Evolutionary conservation across 2,329 filamentous ascomycete species (phyloP).

Genomic region (Calonectria multiphialidica): DNA sequence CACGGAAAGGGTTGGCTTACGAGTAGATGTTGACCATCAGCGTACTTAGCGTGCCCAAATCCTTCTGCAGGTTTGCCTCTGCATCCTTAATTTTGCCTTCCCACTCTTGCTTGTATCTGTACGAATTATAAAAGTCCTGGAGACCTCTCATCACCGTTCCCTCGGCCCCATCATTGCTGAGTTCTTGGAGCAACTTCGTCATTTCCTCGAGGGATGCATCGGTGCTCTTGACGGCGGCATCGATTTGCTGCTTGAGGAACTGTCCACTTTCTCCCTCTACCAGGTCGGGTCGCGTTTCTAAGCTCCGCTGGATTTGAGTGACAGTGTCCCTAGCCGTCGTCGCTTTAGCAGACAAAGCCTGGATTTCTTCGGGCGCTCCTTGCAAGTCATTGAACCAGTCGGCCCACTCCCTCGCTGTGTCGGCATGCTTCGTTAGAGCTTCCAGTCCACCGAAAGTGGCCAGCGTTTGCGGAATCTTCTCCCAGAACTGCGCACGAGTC

Average conservation of each 20-base stretch:
- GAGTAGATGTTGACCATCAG: slow-evolving; percentile 51
- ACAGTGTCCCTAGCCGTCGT: slow-evolving; percentile 48
- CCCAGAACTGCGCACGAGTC: slow-evolving; percentile 26
- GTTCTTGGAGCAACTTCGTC: slow-evolving; percentile 46
- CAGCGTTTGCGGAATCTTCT: slow-evolving; percentile 40
- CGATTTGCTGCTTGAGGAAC: slow-evolving; percentile 45
- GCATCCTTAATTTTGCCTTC: slow-evolving; percentile 47
- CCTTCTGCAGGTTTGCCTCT: slow-evolving; percentile 45
- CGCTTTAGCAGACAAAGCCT: slow-evolving; percentile 40
- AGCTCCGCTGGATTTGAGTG: slow-evolving; percentile 44
- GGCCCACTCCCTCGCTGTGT: slow-evolving; percentile 49
- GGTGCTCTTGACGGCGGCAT: slow-evolving; percentile 42
- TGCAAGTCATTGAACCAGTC: slow-evolving; percentile 48
- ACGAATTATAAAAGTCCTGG: slow-evolving; percentile 49
- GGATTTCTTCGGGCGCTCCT: slow-evolving; percentile 48
- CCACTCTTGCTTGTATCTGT: slow-evolving; percentile 48
- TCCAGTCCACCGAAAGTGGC: slow-evolving; percentile 44
- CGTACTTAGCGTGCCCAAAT: slow-evolving; percentile 42
- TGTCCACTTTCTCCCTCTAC: slow-evolving; percentile 46
- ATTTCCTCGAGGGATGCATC: slow-evolving; percentile 42
- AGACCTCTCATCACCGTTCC: slow-evolving; percentile 38
- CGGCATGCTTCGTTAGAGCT: slow-evolving; percentile 42
- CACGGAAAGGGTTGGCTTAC: slow-evolving; percentile 28
- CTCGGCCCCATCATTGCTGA: slow-evolving; percentile 39
- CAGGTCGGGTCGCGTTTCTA: slow-evolving; percentile 46